These are phyloP conservation scores for Pestalotiopsis sp. DNA, from an alignment of 2,329 filamentous ascomycete species.

Conservation along the genomic window DNA sequence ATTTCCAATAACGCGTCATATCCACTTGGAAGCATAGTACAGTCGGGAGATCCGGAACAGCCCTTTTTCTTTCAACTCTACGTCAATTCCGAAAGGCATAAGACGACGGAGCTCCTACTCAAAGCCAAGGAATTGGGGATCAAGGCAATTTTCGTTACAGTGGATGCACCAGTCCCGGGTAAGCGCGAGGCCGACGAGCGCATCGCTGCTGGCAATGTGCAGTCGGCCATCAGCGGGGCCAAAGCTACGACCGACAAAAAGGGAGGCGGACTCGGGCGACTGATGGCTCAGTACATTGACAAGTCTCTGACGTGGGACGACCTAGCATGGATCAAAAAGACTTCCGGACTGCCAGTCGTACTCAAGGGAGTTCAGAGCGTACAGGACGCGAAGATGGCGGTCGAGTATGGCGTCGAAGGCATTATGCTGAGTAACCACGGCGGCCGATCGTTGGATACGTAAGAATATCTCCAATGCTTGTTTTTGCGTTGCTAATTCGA, in stretches of 20 bases:
- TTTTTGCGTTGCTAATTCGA: not conserved
- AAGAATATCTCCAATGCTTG: constrained; percentile 25
- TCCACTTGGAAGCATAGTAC: constrained; percentile 26
- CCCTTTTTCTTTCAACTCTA: constrained; percentile 63
- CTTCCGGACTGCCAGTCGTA: constrained; percentile 52
- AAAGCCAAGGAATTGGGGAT: constrained; percentile 51
- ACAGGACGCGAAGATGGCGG: constrained; percentile 54
- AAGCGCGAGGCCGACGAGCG: constrained; percentile 66
- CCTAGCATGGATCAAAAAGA: constrained; percentile 52
- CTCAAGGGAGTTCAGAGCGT: constrained; percentile 60
- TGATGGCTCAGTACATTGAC: constrained; percentile 56
- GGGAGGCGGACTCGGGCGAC: constrained; percentile 53
- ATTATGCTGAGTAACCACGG: constrained; percentile 63
- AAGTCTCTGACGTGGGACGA: constrained; percentile 55
- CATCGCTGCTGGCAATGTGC: constrained; percentile 45
- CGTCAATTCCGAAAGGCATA: constrained; percentile 56
- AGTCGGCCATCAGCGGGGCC: constrained; percentile 41
- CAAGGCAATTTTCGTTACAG: constrained; percentile 40
- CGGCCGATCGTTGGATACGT: constrained; percentile 56
- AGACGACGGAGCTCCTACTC: constrained; percentile 52
- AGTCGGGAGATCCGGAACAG: constrained; percentile 24
- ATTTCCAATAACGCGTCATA: constrained; percentile 31
- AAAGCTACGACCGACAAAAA: constrained; percentile 52
- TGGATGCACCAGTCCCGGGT: constrained; percentile 73
- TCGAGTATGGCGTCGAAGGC: constrained; percentile 52